phyloP scores from a whole-genome alignment of 1,284 basidiomycete genomes.

The Apiotrichum veenhuisii region DNA sequence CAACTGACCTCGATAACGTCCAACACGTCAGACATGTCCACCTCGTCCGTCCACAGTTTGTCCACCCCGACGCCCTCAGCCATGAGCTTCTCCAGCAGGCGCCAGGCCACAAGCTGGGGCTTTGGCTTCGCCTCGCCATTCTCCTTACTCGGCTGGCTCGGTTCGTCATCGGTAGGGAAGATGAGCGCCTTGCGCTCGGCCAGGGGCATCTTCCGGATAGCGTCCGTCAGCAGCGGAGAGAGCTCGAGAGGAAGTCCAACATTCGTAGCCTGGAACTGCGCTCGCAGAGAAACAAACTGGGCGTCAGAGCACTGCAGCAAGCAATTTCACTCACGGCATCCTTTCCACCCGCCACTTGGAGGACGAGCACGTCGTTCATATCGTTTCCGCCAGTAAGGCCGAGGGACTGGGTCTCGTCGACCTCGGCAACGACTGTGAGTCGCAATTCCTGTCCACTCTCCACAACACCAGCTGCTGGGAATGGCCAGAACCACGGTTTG shows the following conservation, averaged over 20 bases:
- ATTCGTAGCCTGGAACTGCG: conserved; percentile 31
- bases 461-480: conserved; percentile 29
- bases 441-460: conserved; percentile 23
- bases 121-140: conserved; percentile 6
- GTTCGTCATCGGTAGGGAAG: neutral
- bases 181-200: conserved; percentile 28
- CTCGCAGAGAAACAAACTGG: conserved; percentile 41
- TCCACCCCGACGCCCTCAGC: conserved; percentile 17
- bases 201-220: conserved; percentile 24
- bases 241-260: conserved; percentile 31
- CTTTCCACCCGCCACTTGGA: conserved; percentile 37
- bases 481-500: conserved; percentile 37
- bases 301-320: neutral
- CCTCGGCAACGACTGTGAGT: conserved; percentile 26
- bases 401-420: conserved; percentile 26
- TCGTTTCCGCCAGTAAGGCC: conserved; percentile 32
- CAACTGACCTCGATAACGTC: conserved; percentile 29
- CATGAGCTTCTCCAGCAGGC: conserved; percentile 41
- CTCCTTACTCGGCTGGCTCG: neutral
- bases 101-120: conserved; percentile 39
- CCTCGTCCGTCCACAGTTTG: conserved; percentile 22
- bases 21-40: conserved; percentile 15
- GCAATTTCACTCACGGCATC: conserved; percentile 27
- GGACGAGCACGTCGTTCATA: conserved; percentile 40
- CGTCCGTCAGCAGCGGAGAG: conserved; percentile 23